Conservation (phyloP, 768 basidiomycete species). For the Crepidotus variabilis region DNA sequence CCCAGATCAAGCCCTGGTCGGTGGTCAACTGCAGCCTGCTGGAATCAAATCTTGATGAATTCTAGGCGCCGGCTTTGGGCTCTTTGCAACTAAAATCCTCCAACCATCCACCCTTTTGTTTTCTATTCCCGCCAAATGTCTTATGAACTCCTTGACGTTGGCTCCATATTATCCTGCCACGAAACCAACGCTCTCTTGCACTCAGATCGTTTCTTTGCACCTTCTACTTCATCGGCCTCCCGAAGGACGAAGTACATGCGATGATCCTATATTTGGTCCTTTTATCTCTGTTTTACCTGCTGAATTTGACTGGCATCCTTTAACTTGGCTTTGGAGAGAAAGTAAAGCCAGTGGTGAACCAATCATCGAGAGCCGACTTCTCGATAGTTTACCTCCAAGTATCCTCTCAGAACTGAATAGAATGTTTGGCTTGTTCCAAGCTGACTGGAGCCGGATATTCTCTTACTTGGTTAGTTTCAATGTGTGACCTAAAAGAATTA, state of each 20-base stretch:
- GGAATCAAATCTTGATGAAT: constrained; percentile 3
- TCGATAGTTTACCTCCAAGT: constrained; percentile 46
- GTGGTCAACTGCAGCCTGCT: constrained; percentile 4
- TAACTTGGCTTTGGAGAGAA: constrained; percentile 62
- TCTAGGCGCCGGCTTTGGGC: constrained; percentile 65
- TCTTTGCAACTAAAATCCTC: constrained; percentile 45
- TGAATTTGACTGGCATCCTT: constrained; percentile 74
- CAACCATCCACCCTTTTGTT: constrained; percentile 60
- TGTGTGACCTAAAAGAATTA: not conserved
- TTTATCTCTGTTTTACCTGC: constrained; percentile 78
- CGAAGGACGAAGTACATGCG: constrained; percentile 27
- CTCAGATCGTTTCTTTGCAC: constrained; percentile 80
- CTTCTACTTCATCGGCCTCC: constrained; percentile 62
- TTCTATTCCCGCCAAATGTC: constrained; percentile 60
- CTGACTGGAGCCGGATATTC: constrained; percentile 55
- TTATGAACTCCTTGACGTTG: constrained; percentile 76
- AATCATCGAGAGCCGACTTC: constrained; percentile 22
- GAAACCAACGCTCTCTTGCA: constrained; percentile 45
- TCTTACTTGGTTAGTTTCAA: constrained; percentile 47
- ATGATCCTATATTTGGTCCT: constrained; percentile 60
- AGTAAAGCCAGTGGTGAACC: not conserved
- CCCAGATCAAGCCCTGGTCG: constrained; percentile 51
- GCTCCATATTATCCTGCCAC: constrained; percentile 48
- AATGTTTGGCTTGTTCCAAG: constrained; percentile 44
- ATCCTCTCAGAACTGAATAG: constrained; percentile 36